Evolutionary conservation across 1,284 basidiomycete species (phyloP).

Genomic region (Cutaneotrichosporon sp.): DNA sequence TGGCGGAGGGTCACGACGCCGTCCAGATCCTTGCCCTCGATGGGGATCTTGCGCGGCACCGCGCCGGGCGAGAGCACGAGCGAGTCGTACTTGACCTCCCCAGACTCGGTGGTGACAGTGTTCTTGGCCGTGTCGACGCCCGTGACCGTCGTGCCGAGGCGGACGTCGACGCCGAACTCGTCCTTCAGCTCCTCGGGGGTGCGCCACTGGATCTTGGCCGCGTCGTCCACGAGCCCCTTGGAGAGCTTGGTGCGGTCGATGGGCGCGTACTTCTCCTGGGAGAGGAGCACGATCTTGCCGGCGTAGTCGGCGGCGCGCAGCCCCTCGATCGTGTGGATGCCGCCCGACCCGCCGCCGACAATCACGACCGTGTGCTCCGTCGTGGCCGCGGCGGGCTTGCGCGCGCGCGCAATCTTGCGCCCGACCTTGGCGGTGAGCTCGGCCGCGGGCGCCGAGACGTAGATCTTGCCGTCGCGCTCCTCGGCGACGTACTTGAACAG

Average conservation of each 20-base stretch:
- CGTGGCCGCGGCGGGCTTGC: conserved; percentile 50
- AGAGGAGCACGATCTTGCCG: conserved; percentile 75
- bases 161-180: conserved; percentile 75
- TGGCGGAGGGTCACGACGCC: conserved; percentile 78
- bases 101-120: conserved; percentile 63
- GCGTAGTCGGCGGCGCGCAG: conserved; percentile 79
- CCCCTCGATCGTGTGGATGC: conserved; percentile 77
- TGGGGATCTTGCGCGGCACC: conserved; percentile 64
- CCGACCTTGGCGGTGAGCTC: conserved; percentile 71
- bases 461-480: conserved; percentile 67
- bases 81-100: conserved; percentile 66
- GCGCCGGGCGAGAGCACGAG: conserved; percentile 74
- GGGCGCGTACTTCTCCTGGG: conserved; percentile 76
- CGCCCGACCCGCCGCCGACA: conserved; percentile 76
- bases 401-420: conserved; percentile 53
- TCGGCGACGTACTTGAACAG: conserved; percentile 77
- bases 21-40: conserved; percentile 72
- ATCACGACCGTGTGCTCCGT: conserved; percentile 69
- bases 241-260: conserved; percentile 87
- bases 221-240: conserved; percentile 78
- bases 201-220: conserved; percentile 73
- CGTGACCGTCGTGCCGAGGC: conserved; percentile 64
- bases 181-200: conserved; percentile 72
- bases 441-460: conserved; percentile 71
- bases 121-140: conserved; percentile 66